These are phyloP conservation scores for Begonia fuchsioides DNA, from an alignment of 306 rosid genomes.

Conservation along the genomic window DNA sequence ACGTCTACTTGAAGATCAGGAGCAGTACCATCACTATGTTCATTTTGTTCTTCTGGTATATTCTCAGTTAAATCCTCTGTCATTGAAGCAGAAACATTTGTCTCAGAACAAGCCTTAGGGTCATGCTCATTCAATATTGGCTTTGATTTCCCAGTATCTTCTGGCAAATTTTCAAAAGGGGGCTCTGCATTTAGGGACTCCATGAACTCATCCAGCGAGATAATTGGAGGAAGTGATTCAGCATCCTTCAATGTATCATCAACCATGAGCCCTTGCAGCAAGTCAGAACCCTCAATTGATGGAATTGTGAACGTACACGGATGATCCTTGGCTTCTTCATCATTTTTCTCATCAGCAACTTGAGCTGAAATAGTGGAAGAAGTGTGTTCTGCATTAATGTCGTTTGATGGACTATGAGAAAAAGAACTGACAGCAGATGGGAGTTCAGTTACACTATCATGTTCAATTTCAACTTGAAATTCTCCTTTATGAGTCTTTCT, in stretches of 20 bases:
- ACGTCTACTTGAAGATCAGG: constrained; percentile 10
- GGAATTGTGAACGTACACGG: constrained; percentile 39
- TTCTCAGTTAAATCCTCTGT: constrained; percentile 12
- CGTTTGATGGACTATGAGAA: constrained; percentile 20
- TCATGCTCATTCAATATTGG: constrained; percentile 30
- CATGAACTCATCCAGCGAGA: constrained; percentile 92
- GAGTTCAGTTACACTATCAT: constrained; percentile 45
- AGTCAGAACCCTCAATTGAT: constrained; percentile 47
- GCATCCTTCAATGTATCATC: constrained; percentile 71
- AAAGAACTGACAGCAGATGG: constrained; percentile 37
- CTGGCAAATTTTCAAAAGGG: constrained; percentile 48
- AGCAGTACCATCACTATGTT: constrained; percentile 8
- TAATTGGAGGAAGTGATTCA: constrained; percentile 70
- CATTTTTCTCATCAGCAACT: constrained; percentile 21
- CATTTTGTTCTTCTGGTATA: background rate
- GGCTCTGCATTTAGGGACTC: constrained; percentile 72
- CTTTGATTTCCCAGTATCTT: constrained; percentile 28
- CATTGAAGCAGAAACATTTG: constrained; percentile 23
- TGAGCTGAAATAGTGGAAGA: constrained; percentile 20
- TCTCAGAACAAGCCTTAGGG: constrained; percentile 23
- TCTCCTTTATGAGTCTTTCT: constrained; percentile 96
- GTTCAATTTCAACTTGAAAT: constrained; percentile 84
- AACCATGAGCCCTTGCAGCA: constrained; percentile 67
- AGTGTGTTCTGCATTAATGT: constrained; percentile 24
- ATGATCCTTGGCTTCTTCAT: constrained; percentile 17